Percentiles rank a stretch among this genome's conserved stretches.
Evolutionary conservation across 768 basidiomycete species (phyloP).

Genomic region (Boletus tylopilopsis): DNA sequence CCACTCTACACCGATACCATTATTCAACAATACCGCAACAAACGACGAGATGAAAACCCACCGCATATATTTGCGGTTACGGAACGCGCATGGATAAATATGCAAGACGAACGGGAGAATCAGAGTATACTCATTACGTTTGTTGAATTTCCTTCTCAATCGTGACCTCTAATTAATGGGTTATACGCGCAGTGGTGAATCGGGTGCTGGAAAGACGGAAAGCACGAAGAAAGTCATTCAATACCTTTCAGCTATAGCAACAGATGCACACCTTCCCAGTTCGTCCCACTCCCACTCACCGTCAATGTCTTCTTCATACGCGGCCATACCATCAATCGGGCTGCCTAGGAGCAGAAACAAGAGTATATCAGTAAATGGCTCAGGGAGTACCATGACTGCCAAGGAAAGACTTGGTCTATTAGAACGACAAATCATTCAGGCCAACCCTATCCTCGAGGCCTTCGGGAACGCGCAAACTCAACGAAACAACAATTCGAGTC

Average conservation of each 20-base stretch:
- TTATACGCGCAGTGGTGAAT: slow-evolving; percentile 74
- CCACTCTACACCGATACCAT: slow-evolving; percentile 89
- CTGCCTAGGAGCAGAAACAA: slow-evolving; percentile 66
- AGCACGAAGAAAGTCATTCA: slow-evolving; percentile 99
- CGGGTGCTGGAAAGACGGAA: slow-evolving; percentile 98
- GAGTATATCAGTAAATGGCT: slow-evolving; percentile 44
- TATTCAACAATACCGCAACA: slow-evolving; percentile 85
- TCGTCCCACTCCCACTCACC: slow-evolving; percentile 66
- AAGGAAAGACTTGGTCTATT: slow-evolving; percentile 82
- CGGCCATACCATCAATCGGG: slow-evolving; percentile 60
- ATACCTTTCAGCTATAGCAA: slow-evolving; percentile 95
- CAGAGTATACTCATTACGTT: slow-evolving; percentile 98
- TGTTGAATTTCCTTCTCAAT: slow-evolving; percentile 30
- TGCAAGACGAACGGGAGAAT: slow-evolving; percentile 95
- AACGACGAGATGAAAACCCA: slow-evolving; percentile 85
- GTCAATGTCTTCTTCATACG: slow-evolving; percentile 51
- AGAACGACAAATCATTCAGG: slow-evolving; percentile 94
- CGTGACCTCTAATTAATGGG: slow-evolving; percentile 8
- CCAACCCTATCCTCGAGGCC: slow-evolving; percentile 95
- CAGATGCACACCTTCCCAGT: slow-evolving; percentile 59
- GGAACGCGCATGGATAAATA: slow-evolving; percentile 96
- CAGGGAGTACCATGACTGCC: slow-evolving; percentile 46
- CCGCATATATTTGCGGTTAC: slow-evolving; percentile 98
- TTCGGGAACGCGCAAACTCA: slow-evolving; percentile 99
- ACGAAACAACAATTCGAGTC: slow-evolving; percentile 97